Conservation (phyloP, 352 stramenopile species). For the Pythium coloratum region DNA sequence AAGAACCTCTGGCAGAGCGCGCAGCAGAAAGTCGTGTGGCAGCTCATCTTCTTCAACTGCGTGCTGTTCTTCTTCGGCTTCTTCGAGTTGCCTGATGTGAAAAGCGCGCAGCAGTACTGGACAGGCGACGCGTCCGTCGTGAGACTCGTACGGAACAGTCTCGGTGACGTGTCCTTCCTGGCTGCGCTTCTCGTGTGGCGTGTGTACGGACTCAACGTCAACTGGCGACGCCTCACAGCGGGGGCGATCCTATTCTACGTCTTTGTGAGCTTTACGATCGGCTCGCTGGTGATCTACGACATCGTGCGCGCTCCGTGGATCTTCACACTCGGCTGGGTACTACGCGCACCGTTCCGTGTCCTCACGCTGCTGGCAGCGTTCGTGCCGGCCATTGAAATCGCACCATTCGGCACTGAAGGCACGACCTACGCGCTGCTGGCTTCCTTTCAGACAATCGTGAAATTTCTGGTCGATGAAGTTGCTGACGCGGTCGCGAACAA, state of each 20-base stretch:
- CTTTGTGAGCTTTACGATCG: constrained; percentile 18
- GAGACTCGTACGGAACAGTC: constrained; percentile 22
- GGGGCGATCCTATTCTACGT: constrained; percentile 17
- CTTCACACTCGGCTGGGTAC: constrained; percentile 14
- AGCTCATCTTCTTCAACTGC: constrained; percentile 46
- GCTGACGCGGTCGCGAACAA: constrained; percentile 12
- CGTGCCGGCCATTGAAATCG: constrained; percentile 47
- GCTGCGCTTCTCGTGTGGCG: constrained; percentile 29
- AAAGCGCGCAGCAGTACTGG: constrained; percentile 30
- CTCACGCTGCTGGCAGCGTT: constrained; percentile 36
- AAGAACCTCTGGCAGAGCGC: constrained; percentile 27
- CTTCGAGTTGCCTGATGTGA: constrained; percentile 30
- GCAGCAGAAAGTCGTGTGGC: constrained; percentile 48
- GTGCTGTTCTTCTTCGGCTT: constrained; percentile 43
- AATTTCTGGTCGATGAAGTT: constrained; percentile 33
- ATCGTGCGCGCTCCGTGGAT: constrained; percentile 33
- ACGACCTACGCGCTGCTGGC: constrained; percentile 42
- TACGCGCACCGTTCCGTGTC: constrained; percentile 28
- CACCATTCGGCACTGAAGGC: constrained; percentile 40
- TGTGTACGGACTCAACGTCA: constrained; percentile 20
- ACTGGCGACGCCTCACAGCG: constrained; percentile 28
- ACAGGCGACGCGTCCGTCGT: constrained; percentile 12
- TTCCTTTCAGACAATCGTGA: constrained; percentile 35
- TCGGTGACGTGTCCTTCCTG: constrained; percentile 32
- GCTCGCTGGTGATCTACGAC: constrained; percentile 31